Percentiles rank a stretch among this genome's conserved stretches.
These are phyloP conservation scores for Suillus subluteus DNA, from an alignment of 768 basidiomycete species.

Conservation along the genomic window DNA sequence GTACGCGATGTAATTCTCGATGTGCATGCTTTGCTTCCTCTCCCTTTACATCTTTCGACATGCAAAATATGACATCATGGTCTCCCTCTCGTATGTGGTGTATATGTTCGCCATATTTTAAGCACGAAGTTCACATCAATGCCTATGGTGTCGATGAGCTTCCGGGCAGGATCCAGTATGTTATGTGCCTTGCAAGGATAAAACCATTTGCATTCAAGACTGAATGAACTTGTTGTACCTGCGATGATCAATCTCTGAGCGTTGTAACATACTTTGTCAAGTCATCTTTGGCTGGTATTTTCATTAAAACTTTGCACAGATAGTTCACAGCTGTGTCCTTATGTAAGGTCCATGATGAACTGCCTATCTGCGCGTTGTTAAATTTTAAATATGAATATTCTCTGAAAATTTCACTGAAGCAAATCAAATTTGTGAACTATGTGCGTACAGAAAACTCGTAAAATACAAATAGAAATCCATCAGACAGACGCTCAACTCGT, in stretches of 20 bases:
- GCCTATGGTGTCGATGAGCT: background rate
- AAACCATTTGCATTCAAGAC: constrained; percentile 11
- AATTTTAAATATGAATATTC: no score
- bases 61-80: constrained; percentile 25
- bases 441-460: no score
- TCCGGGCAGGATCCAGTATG: background rate
- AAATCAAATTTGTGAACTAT: no score
- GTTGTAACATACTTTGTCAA: no score
- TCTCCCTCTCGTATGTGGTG: background rate
- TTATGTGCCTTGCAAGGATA: constrained; percentile 31
- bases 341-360: no score
- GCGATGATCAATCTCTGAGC: no score
- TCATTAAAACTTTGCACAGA: no score
- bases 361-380: no score
- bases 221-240: constrained; percentile 12
- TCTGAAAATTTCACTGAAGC: no score
- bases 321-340: no score
- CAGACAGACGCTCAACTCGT: constrained; percentile 46
- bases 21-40: constrained; percentile 23
- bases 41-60: constrained; percentile 24
- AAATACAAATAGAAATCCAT: constrained; percentile 34
- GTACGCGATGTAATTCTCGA: constrained; percentile 16
- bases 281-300: background rate
- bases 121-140: background rate
- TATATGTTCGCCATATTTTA: background rate